phyloP scores from a whole-genome alignment of 176 grass and related monocot species.

The Puccinellia tenuiflora region DNA sequence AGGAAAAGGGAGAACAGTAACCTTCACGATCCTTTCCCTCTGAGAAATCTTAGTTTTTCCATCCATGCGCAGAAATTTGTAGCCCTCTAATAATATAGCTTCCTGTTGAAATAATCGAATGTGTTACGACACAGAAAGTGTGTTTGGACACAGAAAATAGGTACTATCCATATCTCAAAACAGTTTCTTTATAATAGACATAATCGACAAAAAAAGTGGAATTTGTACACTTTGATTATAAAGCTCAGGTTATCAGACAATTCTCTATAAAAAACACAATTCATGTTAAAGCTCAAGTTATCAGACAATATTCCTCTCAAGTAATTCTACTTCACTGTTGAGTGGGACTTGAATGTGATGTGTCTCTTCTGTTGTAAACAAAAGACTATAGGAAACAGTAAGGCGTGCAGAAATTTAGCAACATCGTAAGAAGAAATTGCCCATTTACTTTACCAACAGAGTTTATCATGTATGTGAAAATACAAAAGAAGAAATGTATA shows the following conservation, averaged over 20 bases:
- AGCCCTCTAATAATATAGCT: constrained; percentile 62
- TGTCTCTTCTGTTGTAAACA: neutral
- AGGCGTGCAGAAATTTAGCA: constrained; percentile 3
- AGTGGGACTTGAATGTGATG: neutral
- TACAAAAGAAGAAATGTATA: neutral
- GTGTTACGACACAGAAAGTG: neutral
- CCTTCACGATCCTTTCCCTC: constrained; percentile 84
- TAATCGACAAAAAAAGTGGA: neutral
- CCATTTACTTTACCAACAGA: neutral
- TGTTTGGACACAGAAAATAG: neutral
- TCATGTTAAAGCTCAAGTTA: neutral
- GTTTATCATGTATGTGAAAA: neutral
- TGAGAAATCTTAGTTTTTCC: constrained; percentile 71
- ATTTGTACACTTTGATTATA: neutral
- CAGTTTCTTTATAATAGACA: neutral
- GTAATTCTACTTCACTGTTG: neutral
- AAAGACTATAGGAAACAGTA: neutral
- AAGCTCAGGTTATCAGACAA: neutral
- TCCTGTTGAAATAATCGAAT: constrained; percentile 44
- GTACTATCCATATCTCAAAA: neutral
- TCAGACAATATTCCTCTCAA: neutral
- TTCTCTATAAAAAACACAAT: too few species aligned
- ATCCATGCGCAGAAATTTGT: constrained; percentile 78
- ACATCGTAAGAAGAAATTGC: neutral
- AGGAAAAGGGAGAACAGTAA: constrained; percentile 14